Conservation (phyloP, 345 rosid species). For the Mercurialis annua region DNA sequence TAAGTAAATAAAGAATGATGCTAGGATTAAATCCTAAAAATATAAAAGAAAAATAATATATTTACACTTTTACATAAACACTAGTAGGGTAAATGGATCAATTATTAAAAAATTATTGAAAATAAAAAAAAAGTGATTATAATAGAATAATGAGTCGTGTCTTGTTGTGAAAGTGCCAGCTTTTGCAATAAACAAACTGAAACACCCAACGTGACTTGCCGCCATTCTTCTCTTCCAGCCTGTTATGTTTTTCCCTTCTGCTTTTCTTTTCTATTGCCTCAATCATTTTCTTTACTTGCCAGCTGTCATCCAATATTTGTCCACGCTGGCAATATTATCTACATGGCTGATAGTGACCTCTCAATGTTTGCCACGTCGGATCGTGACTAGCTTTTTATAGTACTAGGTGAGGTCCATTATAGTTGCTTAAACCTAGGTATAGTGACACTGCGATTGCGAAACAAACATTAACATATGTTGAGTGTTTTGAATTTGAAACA, state of each 20-base stretch:
- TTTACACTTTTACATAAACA: too few species aligned
- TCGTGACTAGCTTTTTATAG: background rate
- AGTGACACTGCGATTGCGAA: too few species aligned
- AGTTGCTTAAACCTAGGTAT: background rate
- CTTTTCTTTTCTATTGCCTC: background rate
- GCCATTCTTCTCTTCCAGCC: background rate
- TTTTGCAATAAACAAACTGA: conserved; percentile 5
- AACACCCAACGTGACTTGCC: conserved; percentile 7
- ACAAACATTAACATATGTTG: too few species aligned
- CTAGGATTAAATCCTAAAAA: too few species aligned
- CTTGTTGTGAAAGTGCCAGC: conserved; percentile 6
- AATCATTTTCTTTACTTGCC: background rate
- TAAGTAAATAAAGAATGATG: too few species aligned
- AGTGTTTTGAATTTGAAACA: too few species aligned
- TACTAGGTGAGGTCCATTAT: background rate
- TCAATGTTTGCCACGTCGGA: background rate
- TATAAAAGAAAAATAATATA: too few species aligned
- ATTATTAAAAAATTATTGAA: conserved; percentile 2
- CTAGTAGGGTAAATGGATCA: too few species aligned
- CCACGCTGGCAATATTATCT: conserved; percentile 11
- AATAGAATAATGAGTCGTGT: background rate
- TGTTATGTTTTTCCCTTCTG: background rate
- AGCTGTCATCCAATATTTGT: conserved; percentile 6
- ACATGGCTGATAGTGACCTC: background rate
- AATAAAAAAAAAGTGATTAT: background rate